Base-by-base conservation (phyloP, 257 asterid genomes). In the Ballota nigra region DNA sequence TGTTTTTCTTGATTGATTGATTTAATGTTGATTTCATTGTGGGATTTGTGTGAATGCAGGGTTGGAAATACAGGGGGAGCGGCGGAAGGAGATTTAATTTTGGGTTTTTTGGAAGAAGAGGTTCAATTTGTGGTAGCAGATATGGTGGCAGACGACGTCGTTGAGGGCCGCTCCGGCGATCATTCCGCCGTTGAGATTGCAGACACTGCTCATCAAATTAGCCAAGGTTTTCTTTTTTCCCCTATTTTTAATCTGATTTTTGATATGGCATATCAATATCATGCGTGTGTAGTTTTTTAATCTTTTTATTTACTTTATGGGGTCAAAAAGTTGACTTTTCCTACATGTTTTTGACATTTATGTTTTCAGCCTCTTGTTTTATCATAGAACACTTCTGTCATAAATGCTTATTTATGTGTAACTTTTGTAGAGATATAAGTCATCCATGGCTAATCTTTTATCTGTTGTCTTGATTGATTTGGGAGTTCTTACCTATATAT, bases 151-250 rank as follows among this genome's bases (percentile, higher is more conserved):
- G 51, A 72, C 78, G 81, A 47, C 74, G 83, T 6, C 72, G 77
- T 13, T 3, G 77, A 28, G 13, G 75, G 69, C 34, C 56, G 18
- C 60, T 62, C 68, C 6, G 76, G 28, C 38, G 80, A 73, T 36
- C 85, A 77, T 66, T 9, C 70, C 68, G 70, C 81, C 28, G 85
- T 92, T 57, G 82, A 86, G 49, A 77, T 86, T 75, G 91, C 92
- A 9, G 96, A 82, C 0, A 89, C 96, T 24, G 96, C 98, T 5
- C 98, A 92, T 75, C 85, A 82, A 61, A 90, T 92, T 68, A 89
- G 96, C 85, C 82, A 78, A 16, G 98, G 98, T 92, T 63, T 23
- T 15, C 18, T 70, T 66, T 71, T 18, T 7, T 19, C 0, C 2
- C 47, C n/a, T 3, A 0, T 60, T 33, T 74, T 4, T 4, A 7